A percentile compares a stretch with the other conserved stretches of the same genome.
These are phyloP conservation scores for Geranomyces michiganensis DNA, from an alignment of 192 early-diverging fungal species.

Conservation along the genomic window DNA sequence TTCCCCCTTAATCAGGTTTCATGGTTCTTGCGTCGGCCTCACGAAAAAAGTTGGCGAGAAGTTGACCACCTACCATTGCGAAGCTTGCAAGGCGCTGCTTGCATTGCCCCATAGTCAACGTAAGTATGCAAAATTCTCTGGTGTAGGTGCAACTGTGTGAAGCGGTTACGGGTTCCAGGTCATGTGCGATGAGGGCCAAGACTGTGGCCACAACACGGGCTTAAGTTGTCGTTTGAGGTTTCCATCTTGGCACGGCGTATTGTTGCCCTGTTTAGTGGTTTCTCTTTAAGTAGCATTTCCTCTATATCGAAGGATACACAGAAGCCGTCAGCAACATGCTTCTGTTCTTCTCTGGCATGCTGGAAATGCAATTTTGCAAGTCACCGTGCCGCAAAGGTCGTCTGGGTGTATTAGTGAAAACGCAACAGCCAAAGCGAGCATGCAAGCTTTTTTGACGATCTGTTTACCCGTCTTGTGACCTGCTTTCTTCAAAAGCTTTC, in stretches of 20 bases:
- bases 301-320: not conserved
- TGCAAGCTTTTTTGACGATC: no score
- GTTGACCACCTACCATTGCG: conserved; percentile 46
- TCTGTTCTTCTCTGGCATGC: not conserved
- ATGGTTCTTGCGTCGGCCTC: conserved; percentile 62
- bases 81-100: conserved; percentile 34
- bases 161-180: no score
- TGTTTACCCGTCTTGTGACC: no score
- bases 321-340: not conserved
- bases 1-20: conserved; percentile 51
- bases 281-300: conserved; percentile 10
- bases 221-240: no score
- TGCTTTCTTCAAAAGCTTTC: no score
- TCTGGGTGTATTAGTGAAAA: no score
- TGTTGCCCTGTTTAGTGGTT: not conserved
- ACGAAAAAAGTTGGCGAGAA: conserved; percentile 56
- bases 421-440: no score
- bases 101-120: not conserved
- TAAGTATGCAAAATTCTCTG: conserved; percentile 25
- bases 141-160: not conserved
- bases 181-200: no score
- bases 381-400: no score
- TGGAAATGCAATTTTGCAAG: not conserved
- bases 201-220: no score
- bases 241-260: no score